phyloP scores from a whole-genome alignment of 192 early-diverging fungal species.

The Phycomyces blakesleeanus region DNA sequence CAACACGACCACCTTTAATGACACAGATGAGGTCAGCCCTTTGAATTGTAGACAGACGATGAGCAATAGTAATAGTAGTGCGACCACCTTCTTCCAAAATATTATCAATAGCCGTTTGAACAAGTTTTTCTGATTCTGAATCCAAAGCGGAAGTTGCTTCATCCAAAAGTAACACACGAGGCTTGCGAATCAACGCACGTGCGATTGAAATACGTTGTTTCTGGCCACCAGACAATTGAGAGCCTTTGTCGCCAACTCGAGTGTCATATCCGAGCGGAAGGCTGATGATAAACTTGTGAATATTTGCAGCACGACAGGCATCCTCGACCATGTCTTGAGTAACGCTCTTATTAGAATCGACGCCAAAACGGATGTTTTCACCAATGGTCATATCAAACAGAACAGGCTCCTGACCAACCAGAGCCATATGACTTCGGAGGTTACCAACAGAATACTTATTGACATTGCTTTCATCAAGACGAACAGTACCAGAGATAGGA shows the following conservation, averaged over 20 bases:
- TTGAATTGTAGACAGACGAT: constrained; percentile 70
- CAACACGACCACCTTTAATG: constrained; percentile 60
- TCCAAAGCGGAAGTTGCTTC: constrained; percentile 78
- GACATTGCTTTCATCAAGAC: constrained; percentile 58
- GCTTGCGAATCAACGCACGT: constrained; percentile 81
- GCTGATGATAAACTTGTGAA: constrained; percentile 56
- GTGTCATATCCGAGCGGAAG: constrained; percentile 65
- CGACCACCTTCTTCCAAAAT: constrained; percentile 56
- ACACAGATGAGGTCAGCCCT: constrained; percentile 67
- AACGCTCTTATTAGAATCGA: constrained; percentile 29
- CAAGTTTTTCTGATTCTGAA: constrained; percentile 65
- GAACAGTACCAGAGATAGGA: constrained; percentile 50
- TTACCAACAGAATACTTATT: constrained; percentile 55
- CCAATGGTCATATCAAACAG: constrained; percentile 81
- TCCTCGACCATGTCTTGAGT: constrained; percentile 50
- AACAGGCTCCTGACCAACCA: constrained; percentile 90
- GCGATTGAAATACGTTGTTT: constrained; percentile 88
- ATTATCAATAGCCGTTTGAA: constrained; percentile 67
- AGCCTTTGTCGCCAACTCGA: constrained; percentile 65
- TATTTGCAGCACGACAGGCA: constrained; percentile 56
- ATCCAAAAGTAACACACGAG: constrained; percentile 80
- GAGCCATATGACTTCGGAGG: constrained; percentile 66
- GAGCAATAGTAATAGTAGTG: constrained; percentile 73
- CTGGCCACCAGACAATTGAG: constrained; percentile 64
- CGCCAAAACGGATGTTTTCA: constrained; percentile 82